These are phyloP conservation scores for Cladosporium cucumerinum DNA, from an alignment of 2,329 filamentous ascomycete species.

Conservation along the genomic window DNA sequence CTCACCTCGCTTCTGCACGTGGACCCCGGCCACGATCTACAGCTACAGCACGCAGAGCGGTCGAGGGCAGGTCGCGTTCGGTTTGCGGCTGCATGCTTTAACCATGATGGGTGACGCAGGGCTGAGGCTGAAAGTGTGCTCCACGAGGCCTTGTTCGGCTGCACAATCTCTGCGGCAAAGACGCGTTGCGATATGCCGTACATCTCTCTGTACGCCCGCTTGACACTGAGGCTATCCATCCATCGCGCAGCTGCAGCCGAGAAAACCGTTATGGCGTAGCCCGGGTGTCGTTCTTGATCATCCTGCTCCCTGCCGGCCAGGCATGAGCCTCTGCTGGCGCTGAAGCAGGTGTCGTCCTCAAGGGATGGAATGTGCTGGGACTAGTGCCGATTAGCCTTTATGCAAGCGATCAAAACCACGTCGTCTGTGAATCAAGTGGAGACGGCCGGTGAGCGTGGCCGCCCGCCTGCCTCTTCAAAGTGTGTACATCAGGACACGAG, in stretches of 20 bases:
- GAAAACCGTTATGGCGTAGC: constrained; percentile 9
- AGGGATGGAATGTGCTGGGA: constrained; percentile 11
- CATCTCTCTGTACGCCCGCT: background rate
- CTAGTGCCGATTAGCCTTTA: constrained; percentile 16
- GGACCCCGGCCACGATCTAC: constrained; percentile 7
- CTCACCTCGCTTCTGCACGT: constrained; percentile 16
- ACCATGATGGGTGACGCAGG: constrained; percentile 8
- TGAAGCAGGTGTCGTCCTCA: background rate
- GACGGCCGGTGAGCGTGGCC: background rate
- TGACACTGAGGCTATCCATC: background rate
- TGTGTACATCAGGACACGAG: constrained; percentile 4
- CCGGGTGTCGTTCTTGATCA: constrained; percentile 13
- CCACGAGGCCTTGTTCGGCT: constrained; percentile 2
- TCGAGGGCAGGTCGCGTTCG: constrained; percentile 13
- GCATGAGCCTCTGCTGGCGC: background rate
- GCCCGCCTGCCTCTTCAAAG: constrained; percentile 14
- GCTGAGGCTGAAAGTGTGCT: constrained; percentile 16
- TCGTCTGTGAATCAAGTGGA: constrained; percentile 14
- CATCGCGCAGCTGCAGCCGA: constrained; percentile 8
- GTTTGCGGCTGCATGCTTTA: constrained; percentile 1
- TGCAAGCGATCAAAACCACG: constrained; percentile 14
- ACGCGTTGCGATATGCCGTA: background rate
- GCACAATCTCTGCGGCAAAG: background rate
- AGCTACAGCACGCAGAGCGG: background rate
- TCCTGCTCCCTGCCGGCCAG: constrained; percentile 4